phyloP scores from a whole-genome alignment of 2,329 filamentous ascomycete genomes.

The Pyricularia pennisetigena region DNA sequence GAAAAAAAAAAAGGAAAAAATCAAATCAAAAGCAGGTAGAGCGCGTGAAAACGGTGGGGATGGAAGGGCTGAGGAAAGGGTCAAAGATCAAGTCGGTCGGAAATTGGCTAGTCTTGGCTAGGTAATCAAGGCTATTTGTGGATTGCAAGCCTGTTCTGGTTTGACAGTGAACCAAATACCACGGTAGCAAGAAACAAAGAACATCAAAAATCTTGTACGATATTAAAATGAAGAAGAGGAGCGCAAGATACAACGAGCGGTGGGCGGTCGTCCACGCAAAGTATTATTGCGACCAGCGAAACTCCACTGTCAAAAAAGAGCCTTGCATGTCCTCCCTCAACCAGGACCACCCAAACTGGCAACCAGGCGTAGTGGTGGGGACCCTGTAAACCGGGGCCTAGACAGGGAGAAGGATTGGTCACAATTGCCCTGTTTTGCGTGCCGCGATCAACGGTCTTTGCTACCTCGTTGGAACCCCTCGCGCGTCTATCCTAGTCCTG shows the following conservation, averaged over 20 bases:
- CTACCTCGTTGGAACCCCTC: conserved; percentile 1
- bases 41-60: neutral
- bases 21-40: neutral
- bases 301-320: neutral
- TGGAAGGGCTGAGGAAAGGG: neutral
- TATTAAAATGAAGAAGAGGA: neutral
- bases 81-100: neutral
- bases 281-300: neutral
- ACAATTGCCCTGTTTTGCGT: conserved; percentile 5
- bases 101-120: neutral
- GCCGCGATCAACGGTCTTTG: conserved; percentile 3
- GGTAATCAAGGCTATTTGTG: neutral
- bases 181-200: neutral
- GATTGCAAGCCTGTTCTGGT: neutral
- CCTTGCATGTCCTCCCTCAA: neutral
- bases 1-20: neutral
- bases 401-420: neutral
- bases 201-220: neutral
- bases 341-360: neutral
- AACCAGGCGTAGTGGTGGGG: neutral
- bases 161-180: neutral
- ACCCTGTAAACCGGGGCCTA: conserved; percentile 2
- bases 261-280: neutral
- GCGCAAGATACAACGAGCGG: neutral
- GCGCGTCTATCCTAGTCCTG: neutral